Percentiles rank a stretch among this genome's conserved stretches.
Evolutionary conservation across 2,329 filamentous ascomycete genomes (phyloP).

Genomic region (Pseudogymnoascus sp.): DNA sequence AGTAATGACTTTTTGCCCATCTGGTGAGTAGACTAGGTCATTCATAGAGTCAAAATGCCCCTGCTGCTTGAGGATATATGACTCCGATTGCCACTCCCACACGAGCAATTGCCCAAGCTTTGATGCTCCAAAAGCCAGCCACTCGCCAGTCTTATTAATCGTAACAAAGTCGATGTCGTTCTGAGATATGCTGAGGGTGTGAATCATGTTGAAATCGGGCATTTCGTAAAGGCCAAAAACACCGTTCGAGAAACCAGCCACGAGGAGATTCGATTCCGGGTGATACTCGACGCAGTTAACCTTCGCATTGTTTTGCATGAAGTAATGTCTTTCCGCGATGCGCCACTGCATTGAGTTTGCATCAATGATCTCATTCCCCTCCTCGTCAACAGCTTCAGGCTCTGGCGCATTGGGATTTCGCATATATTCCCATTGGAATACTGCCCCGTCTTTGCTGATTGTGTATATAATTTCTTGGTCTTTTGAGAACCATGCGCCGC

Average conservation of each 20-base stretch:
- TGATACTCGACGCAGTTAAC: slow-evolving; percentile 90
- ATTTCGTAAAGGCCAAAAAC: slow-evolving; percentile 92
- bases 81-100: slow-evolving; percentile 99
- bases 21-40: slow-evolving; percentile 82
- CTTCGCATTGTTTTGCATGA: slow-evolving; percentile 82
- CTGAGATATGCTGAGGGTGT: slow-evolving; percentile 87
- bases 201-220: slow-evolving; percentile 91
- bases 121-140: slow-evolving; percentile 93
- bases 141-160: slow-evolving; percentile 90
- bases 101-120: slow-evolving; percentile 93
- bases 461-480: slow-evolving; percentile 96
- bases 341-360: slow-evolving; percentile 74
- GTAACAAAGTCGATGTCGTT: slow-evolving; percentile 93
- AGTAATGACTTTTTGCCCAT: slow-evolving; percentile 87
- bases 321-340: slow-evolving; percentile 85
- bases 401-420: slow-evolving; percentile 47
- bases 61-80: slow-evolving; percentile 96
- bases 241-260: slow-evolving; percentile 91
- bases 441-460: slow-evolving; percentile 90
- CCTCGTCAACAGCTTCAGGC: slow-evolving; percentile 43
- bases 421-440: slow-evolving; percentile 88
- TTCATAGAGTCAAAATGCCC: slow-evolving; percentile 97
- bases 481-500: slow-evolving; percentile 94
- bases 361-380: slow-evolving; percentile 51
- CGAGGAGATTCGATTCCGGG: slow-evolving; percentile 77